Evolutionary conservation across 2,329 filamentous ascomycete species (phyloP).

Genomic region (Calonectria pteridis): DNA sequence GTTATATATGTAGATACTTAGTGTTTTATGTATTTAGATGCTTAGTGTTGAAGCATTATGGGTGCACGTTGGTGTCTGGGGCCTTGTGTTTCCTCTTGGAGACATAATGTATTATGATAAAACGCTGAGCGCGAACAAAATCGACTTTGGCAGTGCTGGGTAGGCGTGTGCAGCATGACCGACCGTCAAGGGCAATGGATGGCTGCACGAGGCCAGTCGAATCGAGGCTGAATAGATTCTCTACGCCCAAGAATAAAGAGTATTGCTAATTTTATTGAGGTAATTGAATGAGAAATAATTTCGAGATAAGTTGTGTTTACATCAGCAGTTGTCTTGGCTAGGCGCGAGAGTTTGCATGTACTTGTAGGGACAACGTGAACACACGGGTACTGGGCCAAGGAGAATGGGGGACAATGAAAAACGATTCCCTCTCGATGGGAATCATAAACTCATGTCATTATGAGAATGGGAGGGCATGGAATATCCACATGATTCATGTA

Average conservation of each 20-base stretch:
- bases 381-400: neutral
- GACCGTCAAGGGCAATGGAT: neutral
- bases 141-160: neutral
- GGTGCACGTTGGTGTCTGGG: neutral
- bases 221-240: neutral
- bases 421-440: neutral
- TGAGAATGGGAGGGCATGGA: neutral
- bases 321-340: neutral
- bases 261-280: neutral
- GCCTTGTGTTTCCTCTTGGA: neutral
- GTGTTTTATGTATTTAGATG: no score
- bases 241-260: accelerated
- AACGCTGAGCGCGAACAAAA: neutral
- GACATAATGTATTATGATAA: neutral
- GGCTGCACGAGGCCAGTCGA: neutral
- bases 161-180: neutral
- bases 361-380: neutral
- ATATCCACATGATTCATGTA: neutral
- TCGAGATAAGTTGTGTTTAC: neutral
- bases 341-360: neutral
- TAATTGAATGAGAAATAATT: neutral
- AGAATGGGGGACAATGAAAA: neutral
- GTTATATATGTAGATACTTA: neutral
- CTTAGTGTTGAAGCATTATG: neutral
- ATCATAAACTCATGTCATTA: neutral